Evolutionary conservation across 176 grass and related monocot genomes (phyloP).

Genomic region (Melocanna baccifera): DNA sequence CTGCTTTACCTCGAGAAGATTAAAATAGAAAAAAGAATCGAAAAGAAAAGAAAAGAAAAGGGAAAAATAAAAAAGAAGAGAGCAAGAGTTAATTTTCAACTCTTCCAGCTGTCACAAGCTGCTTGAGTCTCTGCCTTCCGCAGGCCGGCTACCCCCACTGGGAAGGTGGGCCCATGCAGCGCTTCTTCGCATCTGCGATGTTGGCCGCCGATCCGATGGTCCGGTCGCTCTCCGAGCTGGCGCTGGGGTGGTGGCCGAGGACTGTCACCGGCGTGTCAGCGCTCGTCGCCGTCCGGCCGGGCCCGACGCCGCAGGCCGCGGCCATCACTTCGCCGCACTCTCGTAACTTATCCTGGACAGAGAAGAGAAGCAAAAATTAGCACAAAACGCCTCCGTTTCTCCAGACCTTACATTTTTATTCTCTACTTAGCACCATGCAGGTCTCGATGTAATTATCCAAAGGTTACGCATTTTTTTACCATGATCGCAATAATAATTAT

Average conservation of each 20-base stretch:
- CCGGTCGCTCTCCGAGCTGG: conserved; percentile 69
- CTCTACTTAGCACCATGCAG: not conserved
- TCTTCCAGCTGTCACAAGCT: conserved; percentile 17
- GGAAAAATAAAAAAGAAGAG: not conserved
- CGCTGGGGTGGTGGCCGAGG: conserved; percentile 49
- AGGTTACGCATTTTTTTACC: not conserved
- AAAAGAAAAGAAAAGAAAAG: not conserved
- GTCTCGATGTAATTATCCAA: not conserved
- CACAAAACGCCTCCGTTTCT: not conserved
- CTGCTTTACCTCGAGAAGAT: conserved; percentile 42
- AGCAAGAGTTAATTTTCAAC: conserved; percentile 22
- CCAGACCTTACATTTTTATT: conserved; percentile 18
- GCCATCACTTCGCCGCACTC: conserved; percentile 68
- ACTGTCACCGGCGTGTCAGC: conserved; percentile 82
- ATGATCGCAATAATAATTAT: not conserved
- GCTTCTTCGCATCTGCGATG: conserved; percentile 56
- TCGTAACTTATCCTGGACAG: conserved; percentile 58
- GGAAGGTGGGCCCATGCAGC: conserved; percentile 57
- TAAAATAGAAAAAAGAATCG: conserved; percentile 32
- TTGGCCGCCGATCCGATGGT: conserved; percentile 58
- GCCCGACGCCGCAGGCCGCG: conserved; percentile 28
- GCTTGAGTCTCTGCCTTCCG: not conserved
- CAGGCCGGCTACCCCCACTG: conserved; percentile 35
- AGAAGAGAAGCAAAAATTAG: conserved; percentile 11
- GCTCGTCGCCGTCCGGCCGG: conserved; percentile 23